These are phyloP conservation scores for Ceratobasidium sp. DNA, from an alignment of 1,284 basidiomycete genomes.

Conservation along the genomic window DNA sequence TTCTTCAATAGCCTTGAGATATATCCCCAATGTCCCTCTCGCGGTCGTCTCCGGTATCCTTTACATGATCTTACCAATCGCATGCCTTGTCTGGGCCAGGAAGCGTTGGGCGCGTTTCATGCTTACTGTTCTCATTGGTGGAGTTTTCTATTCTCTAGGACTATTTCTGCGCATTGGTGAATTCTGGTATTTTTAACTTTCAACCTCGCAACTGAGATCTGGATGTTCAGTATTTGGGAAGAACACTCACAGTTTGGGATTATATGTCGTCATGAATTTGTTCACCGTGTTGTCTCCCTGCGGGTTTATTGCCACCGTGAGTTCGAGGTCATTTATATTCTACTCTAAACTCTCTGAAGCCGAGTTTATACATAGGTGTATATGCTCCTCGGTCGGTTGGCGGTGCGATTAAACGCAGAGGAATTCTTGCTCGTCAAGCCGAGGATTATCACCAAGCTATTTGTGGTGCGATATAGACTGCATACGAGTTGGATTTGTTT, in stretches of 20 bases:
- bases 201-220: background rate
- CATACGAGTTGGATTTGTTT: background rate
- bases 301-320: conserved; percentile 68
- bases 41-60: conserved; percentile 6
- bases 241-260: background rate
- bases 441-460: conserved; percentile 59
- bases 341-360: background rate
- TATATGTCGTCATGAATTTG: conserved; percentile 66
- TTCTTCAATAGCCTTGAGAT: conserved; percentile 8
- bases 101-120: conserved; percentile 56
- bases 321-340: background rate
- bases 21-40: conserved; percentile 7
- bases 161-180: conserved; percentile 57
- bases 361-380: conserved; percentile 54
- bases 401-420: conserved; percentile 58
- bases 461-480: conserved; percentile 48
- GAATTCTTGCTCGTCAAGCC: conserved; percentile 62
- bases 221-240: conserved; percentile 45
- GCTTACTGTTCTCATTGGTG: conserved; percentile 67
- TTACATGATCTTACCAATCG: background rate
- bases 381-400: conserved; percentile 68
- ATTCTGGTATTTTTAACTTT: background rate
- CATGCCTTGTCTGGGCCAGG: conserved; percentile 7
- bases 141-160: conserved; percentile 57
- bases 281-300: conserved; percentile 68